These are phyloP conservation scores for Diplotaxis tenuifolia DNA, from an alignment of 345 rosid genomes.

Conservation along the genomic window DNA sequence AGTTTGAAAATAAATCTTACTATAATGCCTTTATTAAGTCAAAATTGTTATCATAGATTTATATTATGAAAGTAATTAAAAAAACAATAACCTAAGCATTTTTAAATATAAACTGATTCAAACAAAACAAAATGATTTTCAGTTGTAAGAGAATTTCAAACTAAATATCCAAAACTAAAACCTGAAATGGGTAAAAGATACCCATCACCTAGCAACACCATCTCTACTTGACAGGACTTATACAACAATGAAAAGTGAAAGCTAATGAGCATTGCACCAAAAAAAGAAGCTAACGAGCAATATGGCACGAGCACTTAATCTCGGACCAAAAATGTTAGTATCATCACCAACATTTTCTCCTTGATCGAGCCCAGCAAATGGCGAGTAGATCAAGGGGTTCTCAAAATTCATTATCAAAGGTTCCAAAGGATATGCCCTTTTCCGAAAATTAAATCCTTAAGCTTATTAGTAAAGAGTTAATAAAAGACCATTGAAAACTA, in stretches of 20 bases:
- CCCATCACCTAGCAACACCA: constrained; percentile 24
- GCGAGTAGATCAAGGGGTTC: constrained; percentile 2
- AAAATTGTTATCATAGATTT: neutral
- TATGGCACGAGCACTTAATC: constrained; percentile 22
- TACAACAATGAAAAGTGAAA: constrained; percentile 20
- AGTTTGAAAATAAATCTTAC: neutral
- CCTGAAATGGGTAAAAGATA: neutral
- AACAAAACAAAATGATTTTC: neutral
- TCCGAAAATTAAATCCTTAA: neutral
- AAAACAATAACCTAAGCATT: neutral
- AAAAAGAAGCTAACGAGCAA: constrained; percentile 9
- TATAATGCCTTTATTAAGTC: neutral
- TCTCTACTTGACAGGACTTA: constrained; percentile 21
- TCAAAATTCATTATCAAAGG: constrained; percentile 7
- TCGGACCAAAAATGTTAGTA: constrained; percentile 25
- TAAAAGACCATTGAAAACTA: constrained; percentile 34
- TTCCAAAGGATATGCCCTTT: constrained; percentile 23
- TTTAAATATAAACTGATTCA: neutral
- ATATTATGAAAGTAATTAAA: neutral
- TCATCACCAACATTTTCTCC: neutral
- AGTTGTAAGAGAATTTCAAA: neutral
- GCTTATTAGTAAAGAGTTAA: neutral
- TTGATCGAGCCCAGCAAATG: constrained; percentile 19
- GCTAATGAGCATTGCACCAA: constrained; percentile 1
- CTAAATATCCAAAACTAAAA: neutral